These are phyloP conservation scores for Gracilaria vermiculophylla DNA, from an alignment of 23 red algal genomes.

Conservation along the genomic window DNA sequence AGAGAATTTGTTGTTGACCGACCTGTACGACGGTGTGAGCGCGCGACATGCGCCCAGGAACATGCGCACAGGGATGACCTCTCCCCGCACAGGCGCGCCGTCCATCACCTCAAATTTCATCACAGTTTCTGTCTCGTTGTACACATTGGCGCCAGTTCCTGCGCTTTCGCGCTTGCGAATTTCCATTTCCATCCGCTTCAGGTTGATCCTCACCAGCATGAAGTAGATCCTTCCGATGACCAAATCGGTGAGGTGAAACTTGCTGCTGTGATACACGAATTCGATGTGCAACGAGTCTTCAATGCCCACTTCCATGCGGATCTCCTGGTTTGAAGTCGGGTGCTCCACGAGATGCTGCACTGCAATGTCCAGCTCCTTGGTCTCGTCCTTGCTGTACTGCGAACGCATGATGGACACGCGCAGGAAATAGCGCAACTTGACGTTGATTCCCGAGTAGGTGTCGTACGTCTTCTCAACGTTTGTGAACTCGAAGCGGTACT, in stretches of 20 bases:
- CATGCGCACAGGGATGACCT: constrained; percentile 91
- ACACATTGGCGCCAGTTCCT: constrained; percentile 73
- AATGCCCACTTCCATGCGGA: constrained; percentile 95
- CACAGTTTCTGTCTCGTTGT: constrained; percentile 89
- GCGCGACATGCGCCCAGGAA: constrained; percentile 78
- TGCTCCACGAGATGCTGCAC: constrained; percentile 72
- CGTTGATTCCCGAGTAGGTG: constrained; percentile 94
- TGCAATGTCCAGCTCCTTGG: constrained; percentile 72
- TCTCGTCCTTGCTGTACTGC: constrained; percentile 65
- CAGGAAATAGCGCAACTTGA: constrained; percentile 88
- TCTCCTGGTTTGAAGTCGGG: constrained; percentile 32
- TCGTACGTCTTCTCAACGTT: constrained; percentile 90
- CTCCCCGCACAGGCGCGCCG: constrained; percentile 81
- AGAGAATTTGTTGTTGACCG: constrained; percentile 91
- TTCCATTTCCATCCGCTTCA: constrained; percentile 98
- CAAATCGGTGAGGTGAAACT: constrained; percentile 84
- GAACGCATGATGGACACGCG: constrained; percentile 75
- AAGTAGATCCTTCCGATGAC: constrained; percentile 94
- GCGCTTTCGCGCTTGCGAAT: constrained; percentile 86
- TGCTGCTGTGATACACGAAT: constrained; percentile 88
- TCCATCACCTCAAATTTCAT: constrained; percentile 97
- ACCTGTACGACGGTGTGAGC: constrained; percentile 92
- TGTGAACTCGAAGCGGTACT: constrained; percentile 85
- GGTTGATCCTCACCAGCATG: constrained; percentile 84
- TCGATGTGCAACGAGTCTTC: constrained; percentile 98